Evolutionary conservation across 305 asterid species (phyloP).

Genomic region (Solanum hybrid): DNA sequence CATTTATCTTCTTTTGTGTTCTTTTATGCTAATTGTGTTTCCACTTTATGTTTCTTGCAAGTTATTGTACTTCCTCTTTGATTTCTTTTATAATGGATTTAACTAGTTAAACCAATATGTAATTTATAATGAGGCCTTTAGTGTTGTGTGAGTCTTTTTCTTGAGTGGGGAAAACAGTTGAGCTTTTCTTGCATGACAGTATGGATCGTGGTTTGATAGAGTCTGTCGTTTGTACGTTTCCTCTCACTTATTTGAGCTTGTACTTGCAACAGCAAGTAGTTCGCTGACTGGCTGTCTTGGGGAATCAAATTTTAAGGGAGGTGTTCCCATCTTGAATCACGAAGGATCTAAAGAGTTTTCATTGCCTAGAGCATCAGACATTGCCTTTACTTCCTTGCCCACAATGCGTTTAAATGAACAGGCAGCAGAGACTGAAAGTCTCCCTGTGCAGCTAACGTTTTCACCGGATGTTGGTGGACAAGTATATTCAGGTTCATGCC

Average conservation of each 20-base stretch:
- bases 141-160: neutral
- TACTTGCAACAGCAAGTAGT: slow-evolving; percentile 12
- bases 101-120: neutral
- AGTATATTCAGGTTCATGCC: slow-evolving; percentile 20
- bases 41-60: neutral
- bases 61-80: neutral
- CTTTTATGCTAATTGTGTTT: neutral
- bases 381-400: slow-evolving; percentile 19
- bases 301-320: slow-evolving; percentile 12
- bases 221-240: neutral
- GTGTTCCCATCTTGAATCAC: slow-evolving; percentile 12
- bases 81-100: neutral
- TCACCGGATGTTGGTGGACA: slow-evolving; percentile 15
- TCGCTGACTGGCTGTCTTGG: slow-evolving; percentile 2
- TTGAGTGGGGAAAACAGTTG: neutral
- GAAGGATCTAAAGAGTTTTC: slow-evolving; percentile 21
- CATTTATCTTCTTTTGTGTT: neutral
- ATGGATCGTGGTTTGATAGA: neutral
- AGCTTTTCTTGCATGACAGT: neutral
- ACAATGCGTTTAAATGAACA: slow-evolving; percentile 15
- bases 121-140: neutral
- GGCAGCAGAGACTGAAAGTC: slow-evolving; percentile 13
- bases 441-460: slow-evolving; percentile 25
- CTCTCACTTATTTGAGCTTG: neutral
- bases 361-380: slow-evolving; percentile 16